A percentile compares a stretch with the other conserved stretches of the same genome.
Evolutionary conservation across 768 basidiomycete genomes (phyloP).

Genomic region (Exsudoporus frostii): DNA sequence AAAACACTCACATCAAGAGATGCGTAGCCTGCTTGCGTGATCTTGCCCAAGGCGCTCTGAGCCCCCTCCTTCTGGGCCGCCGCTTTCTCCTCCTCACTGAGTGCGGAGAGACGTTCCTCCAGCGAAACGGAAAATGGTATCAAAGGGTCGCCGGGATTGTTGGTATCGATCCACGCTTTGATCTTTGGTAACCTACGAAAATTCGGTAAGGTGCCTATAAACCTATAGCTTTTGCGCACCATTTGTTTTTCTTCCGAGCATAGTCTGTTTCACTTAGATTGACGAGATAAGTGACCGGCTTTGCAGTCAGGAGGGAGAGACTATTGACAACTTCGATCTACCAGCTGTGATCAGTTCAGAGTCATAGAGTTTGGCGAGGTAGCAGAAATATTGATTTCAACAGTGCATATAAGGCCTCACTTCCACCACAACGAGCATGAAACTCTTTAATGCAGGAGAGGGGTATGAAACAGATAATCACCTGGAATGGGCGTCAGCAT

Average conservation of each 20-base stretch:
- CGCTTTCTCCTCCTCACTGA: constrained; percentile 65
- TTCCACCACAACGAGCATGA: constrained; percentile 75
- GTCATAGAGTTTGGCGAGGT: not conserved
- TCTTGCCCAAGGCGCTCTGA: constrained; percentile 78
- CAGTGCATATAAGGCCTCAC: constrained; percentile 65
- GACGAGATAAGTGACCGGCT: constrained; percentile 96
- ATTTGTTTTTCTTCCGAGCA: constrained; percentile 98
- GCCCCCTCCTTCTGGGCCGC: constrained; percentile 81
- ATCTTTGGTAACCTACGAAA: constrained; percentile 84
- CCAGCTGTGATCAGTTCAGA: constrained; percentile 12
- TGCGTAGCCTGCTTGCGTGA: constrained; percentile 91
- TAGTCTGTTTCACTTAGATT: constrained; percentile 96
- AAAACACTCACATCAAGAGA: constrained; percentile 66
- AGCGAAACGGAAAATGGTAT: constrained; percentile 97
- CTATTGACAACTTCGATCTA: constrained; percentile 90
- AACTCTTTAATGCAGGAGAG: constrained; percentile 54
- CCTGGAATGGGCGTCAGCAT: constrained; percentile 18
- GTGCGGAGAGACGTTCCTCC: constrained; percentile 77
- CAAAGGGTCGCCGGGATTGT: constrained; percentile 93
- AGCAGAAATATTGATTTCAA: constrained; percentile 4
- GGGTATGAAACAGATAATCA: constrained; percentile 11
- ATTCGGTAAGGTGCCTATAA: not conserved
- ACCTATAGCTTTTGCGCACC: constrained; percentile 41
- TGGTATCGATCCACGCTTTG: constrained; percentile 95
- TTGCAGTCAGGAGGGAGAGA: constrained; percentile 89